Evolutionary conservation across 23 red algal genomes (phyloP).

Genomic region (Agarophyton chilense): DNA sequence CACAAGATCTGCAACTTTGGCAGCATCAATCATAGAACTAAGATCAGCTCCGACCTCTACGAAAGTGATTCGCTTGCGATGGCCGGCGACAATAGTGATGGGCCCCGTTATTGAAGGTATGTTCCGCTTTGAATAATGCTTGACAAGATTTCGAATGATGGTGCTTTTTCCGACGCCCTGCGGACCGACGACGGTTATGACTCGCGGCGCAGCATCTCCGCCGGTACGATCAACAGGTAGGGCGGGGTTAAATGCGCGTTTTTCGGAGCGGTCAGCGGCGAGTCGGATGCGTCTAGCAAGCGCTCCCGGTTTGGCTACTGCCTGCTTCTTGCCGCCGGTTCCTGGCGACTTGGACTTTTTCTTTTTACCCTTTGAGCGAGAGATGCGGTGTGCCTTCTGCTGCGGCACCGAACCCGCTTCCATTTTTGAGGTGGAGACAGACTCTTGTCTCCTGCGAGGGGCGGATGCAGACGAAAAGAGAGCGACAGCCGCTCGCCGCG

Average conservation of each 20-base stretch:
- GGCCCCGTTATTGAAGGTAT: conserved; percentile 80
- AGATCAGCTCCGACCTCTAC: conserved; percentile 87
- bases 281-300: conserved; percentile 66
- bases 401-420: conserved; percentile 42
- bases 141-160: conserved; percentile 87
- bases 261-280: conserved; percentile 72
- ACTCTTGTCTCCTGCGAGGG: background rate
- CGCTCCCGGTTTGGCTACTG: conserved; percentile 69
- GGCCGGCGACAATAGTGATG: conserved; percentile 83
- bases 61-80: conserved; percentile 79
- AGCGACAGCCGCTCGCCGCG: no score
- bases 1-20: conserved; percentile 95
- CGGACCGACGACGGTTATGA: conserved; percentile 96
- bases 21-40: conserved; percentile 92
- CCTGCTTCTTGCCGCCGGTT: conserved; percentile 49
- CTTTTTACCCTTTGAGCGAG: conserved; percentile 35
- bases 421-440: conserved; percentile 25
- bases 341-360: conserved; percentile 38
- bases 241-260: conserved; percentile 61
- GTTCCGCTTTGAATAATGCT: conserved; percentile 82
- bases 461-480: background rate
- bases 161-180: conserved; percentile 85
- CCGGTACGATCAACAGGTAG: conserved; percentile 54
- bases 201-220: conserved; percentile 72
- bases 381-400: conserved; percentile 70